Percentiles rank a stretch among this genome's conserved stretches.
Evolutionary conservation across 257 asterid genomes (phyloP).

Genomic region (Verbena officinalis): DNA sequence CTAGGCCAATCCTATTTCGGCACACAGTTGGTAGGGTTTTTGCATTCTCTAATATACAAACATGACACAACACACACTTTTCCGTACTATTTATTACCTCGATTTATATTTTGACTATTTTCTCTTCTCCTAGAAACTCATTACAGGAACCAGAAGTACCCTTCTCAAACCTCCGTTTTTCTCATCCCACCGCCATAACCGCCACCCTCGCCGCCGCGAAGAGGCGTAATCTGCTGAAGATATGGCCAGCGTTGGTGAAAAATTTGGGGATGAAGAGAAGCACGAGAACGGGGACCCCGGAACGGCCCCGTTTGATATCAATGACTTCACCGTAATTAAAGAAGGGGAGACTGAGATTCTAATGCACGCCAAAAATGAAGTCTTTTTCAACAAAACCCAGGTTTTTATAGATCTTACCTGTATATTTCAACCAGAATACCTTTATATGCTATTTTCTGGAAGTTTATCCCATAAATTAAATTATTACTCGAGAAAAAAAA

Average conservation of each 20-base stretch:
- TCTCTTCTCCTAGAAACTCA: not conserved
- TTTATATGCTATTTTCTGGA: not conserved
- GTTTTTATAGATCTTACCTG: constrained; percentile 33
- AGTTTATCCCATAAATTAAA: not conserved
- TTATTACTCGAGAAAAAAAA: not conserved
- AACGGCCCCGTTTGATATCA: constrained; percentile 54
- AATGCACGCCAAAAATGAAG: constrained; percentile 87
- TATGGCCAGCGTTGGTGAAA: constrained; percentile 49
- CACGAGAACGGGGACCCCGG: constrained; percentile 31
- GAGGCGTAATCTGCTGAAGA: not conserved
- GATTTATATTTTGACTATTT: constrained; percentile 1
- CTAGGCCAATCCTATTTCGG: not conserved
- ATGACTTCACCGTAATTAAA: constrained; percentile 66
- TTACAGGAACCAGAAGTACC: not conserved
- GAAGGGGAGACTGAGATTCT: constrained; percentile 98
- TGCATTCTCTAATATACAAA: not conserved
- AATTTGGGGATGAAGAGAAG: constrained; percentile 43
- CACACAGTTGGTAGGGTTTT: constrained; percentile 31
- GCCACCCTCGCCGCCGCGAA: constrained; percentile 21
- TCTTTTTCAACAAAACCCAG: constrained; percentile 93
- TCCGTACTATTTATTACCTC: not conserved
- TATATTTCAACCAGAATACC: too few relatives aligned
- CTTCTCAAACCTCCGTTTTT: not conserved
- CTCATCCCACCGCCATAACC: not conserved
- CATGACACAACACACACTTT: not conserved